Conservation (phyloP, 2,329 filamentous ascomycete genomes). For the Paramyrothecium roridum region DNA sequence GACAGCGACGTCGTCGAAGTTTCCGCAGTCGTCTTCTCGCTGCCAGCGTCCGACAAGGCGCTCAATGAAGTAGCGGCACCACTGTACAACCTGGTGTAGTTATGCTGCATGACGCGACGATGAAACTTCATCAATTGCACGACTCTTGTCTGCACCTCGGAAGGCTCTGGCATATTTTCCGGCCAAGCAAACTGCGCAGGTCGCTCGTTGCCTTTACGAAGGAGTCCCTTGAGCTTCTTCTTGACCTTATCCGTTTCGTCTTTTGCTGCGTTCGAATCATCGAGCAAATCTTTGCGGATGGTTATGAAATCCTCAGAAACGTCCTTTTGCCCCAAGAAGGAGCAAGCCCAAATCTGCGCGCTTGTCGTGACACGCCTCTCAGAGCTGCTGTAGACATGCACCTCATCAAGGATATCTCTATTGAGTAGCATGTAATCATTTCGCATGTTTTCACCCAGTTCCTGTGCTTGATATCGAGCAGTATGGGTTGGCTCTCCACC, state of each 20-base stretch:
- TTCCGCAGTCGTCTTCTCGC: slow-evolving; percentile 41
- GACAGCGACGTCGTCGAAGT: slow-evolving; percentile 40
- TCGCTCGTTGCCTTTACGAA: slow-evolving; percentile 89
- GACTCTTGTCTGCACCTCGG: slow-evolving; percentile 85
- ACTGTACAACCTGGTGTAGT: slow-evolving; percentile 77
- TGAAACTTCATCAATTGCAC: slow-evolving; percentile 98
- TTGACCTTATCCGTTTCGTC: slow-evolving; percentile 99
- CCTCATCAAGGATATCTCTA: slow-evolving; percentile 84
- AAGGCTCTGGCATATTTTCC: slow-evolving; percentile 88
- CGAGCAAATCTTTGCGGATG: slow-evolving; percentile 88
- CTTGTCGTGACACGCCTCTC: slow-evolving; percentile 93
- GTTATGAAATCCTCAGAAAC: slow-evolving; percentile 82
- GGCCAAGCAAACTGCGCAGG: slow-evolving; percentile 99
- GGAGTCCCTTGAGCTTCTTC: slow-evolving; percentile 93
- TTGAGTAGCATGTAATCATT: slow-evolving; percentile 94
- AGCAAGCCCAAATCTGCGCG: slow-evolving; percentile 90
- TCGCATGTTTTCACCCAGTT: slow-evolving; percentile 91
- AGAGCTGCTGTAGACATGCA: slow-evolving; percentile 92
- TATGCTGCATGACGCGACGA: slow-evolving; percentile 89
- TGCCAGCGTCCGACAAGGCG: slow-evolving; percentile 49
- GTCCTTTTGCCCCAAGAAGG: slow-evolving; percentile 85
- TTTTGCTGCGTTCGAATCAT: slow-evolving; percentile 97
- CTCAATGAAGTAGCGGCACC: slow-evolving; percentile 62
- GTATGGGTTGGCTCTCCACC: slow-evolving; percentile 97
- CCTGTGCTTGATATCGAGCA: slow-evolving; percentile 91